Conservation (phyloP, 176 grass and related monocot genomes). For the Hsuehochloa calcarea region DNA sequence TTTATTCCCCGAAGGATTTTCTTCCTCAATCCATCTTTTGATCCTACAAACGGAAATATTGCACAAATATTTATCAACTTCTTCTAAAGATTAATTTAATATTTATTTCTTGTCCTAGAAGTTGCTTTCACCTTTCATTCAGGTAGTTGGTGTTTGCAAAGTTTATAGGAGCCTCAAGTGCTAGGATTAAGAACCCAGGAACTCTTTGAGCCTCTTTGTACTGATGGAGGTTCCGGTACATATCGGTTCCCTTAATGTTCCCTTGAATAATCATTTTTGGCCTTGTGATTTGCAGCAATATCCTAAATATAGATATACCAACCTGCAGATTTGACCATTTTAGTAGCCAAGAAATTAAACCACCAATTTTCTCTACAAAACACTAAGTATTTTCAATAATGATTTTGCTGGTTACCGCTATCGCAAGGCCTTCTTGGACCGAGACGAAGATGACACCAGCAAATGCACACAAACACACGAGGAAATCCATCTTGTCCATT, state of each 20-base stretch:
- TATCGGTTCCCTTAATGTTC: conserved; percentile 74
- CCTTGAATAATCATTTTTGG: conserved; percentile 75
- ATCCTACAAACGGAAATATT: conserved; percentile 46
- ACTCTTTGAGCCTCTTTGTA: conserved; percentile 89
- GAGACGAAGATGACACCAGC: conserved; percentile 93
- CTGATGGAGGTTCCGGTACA: conserved; percentile 80
- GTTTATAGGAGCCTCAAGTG: conserved; percentile 90
- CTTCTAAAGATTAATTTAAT: background rate
- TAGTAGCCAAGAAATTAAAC: background rate
- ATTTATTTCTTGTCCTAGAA: background rate
- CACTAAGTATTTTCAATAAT: background rate
- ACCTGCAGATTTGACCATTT: conserved; percentile 49
- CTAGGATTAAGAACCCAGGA: conserved; percentile 79
- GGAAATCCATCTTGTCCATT: conserved; percentile 96
- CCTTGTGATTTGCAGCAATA: conserved; percentile 83
- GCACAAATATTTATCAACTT: background rate
- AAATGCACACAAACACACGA: conserved; percentile 82
- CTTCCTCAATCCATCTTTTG: conserved; percentile 89
- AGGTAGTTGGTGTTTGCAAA: conserved; percentile 92
- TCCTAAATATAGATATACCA: conserved; percentile 79
- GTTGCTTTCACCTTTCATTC: conserved; percentile 67
- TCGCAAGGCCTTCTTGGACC: conserved; percentile 79
- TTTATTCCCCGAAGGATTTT: conserved; percentile 47
- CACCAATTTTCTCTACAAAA: background rate
- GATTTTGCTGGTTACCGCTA: conserved; percentile 57